Base-by-base conservation (phyloP, 1,284 basidiomycete species). In the Ustilago sp. region DNA sequence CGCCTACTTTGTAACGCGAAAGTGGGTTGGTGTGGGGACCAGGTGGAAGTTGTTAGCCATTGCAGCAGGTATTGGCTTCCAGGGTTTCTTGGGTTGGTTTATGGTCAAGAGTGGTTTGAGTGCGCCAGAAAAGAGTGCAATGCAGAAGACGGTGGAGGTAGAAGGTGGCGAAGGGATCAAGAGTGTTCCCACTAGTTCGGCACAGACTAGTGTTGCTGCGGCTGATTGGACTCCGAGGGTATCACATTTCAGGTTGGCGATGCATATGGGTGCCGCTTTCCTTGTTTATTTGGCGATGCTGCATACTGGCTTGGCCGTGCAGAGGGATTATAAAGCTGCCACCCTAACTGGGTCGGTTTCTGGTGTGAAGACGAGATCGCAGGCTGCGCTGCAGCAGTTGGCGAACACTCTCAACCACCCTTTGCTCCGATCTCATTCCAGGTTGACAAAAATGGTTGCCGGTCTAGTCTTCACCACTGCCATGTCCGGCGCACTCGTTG, bases 71-170 rank as follows among this genome's bases (percentile, higher is more conserved):
- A 92, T 98, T 60, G 95, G 94, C 31, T 91, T 91, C 38, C 94
- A 99, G 86, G 97, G 97, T 45, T 90, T 91, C 17, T 89, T 99
- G 23, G 97, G 97, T 34, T 99, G 97, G 97, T 97, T 97, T 89
- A 99, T 99, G 97, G 97, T 99, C 71, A 93, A 97, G 85, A 96
- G 94, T 11, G 97, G 97, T 1, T 89, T 99, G 12, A 93, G 68
- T 13, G 71, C 58, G 4, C 82, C 82, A 0, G 56, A 63, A 36
- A 59, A 51, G 13, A 70, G 56, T 41, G 45, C 19, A 34, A 38
- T 8, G 2, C 45, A 31, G 11, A 59, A 59, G 19, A 36, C 15
- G 32, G 63, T 58, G 11, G 58, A 63, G 13, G 53, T 52, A 13
- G 67, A 71, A 32, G 52, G 45, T 15, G 32, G 17, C 1, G 23